Base-by-base conservation (phyloP, 2,329 filamentous ascomycete species). In the Rhynchosporium graminicola region DNA sequence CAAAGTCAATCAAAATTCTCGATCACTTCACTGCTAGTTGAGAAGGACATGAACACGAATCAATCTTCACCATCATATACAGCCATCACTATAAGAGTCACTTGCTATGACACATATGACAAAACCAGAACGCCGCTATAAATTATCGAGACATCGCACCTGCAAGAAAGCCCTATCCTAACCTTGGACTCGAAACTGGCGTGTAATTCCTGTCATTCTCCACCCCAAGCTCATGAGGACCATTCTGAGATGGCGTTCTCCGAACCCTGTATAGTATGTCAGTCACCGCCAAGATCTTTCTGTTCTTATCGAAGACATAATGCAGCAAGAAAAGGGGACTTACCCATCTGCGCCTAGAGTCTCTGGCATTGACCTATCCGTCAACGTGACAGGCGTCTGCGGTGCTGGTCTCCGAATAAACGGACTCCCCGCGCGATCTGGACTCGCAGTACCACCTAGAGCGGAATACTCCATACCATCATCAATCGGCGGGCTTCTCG, bases 401-500 rank as follows among this genome's bases (percentile, higher is more conserved):
- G 54, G 52, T 12, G 56, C 47, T 10, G 59, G 60, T 20, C 59
- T 57, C 20, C 40, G 29, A 10, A 59, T 51, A 7, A 43, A 46
- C 10, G 63, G 60, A 50, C 61, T 63, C 7, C 46, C 52, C 5
- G 50, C 29, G 8, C 61, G 51, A 12, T 42, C 47, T 3, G 60
- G 65, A 51, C 58, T 64, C 31, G 57, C 40, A 42, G n/a, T 54
- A 5, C 36, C 51, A 13, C 31, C 10, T 46, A 61, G 1, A 61
- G 20, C 51, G 28, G 61, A 47, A n/a, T 56, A 33, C 42, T 68
- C 60, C 29, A 60, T 56, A 10, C 36, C 20, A 12, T 66, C 63
- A 45, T 66, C 63, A 4, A 63, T 3, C 8, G 52, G 57, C 29
- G 67, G 62, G 38, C 63, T 67, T 46, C 59, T 45, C 5, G 67